Evolutionary conservation across 495 filamentous ascomycete genomes (phyloP).

Genomic region (Articulospora tetracladia): DNA sequence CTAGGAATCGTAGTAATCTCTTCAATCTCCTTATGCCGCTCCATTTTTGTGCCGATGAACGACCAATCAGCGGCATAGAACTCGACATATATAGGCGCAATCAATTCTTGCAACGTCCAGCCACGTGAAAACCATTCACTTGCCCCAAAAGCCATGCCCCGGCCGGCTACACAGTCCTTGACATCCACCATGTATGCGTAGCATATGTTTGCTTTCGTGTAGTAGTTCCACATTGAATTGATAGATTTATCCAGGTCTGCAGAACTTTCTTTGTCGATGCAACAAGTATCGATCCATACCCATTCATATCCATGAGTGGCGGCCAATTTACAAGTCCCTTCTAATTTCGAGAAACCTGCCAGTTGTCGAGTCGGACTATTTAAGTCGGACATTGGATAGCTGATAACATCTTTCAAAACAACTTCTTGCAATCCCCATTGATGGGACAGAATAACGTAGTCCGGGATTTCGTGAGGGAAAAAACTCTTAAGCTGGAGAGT

Average conservation of each 20-base stretch:
- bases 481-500: conserved; percentile 17
- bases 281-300: conserved; percentile 33
- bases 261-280: conserved; percentile 39
- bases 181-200: conserved; percentile 35
- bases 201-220: conserved; percentile 28
- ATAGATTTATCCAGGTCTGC: conserved; percentile 37
- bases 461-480: conserved; percentile 7
- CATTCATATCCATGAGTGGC: conserved; percentile 9
- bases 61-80: conserved; percentile 15
- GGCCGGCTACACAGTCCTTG: conserved; percentile 8
- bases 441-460: conserved; percentile 30
- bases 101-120: conserved; percentile 5
- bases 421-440: conserved; percentile 28
- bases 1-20: conserved; percentile 10
- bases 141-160: neutral
- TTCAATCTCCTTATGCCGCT: conserved; percentile 7
- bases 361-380: neutral
- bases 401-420: conserved; percentile 19
- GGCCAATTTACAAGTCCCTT: conserved; percentile 11
- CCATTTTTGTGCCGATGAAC: conserved; percentile 6
- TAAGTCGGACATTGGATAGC: neutral
- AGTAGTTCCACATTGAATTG: conserved; percentile 45
- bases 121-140: conserved; percentile 10
- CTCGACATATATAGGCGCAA: conserved; percentile 15
- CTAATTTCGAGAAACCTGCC: conserved; percentile 7